Percentiles rank a stretch among this genome's conserved stretches.
These are phyloP conservation scores for Yarrowia sp. DNA, from an alignment of 805 yeast genomes.

Conservation along the genomic window DNA sequence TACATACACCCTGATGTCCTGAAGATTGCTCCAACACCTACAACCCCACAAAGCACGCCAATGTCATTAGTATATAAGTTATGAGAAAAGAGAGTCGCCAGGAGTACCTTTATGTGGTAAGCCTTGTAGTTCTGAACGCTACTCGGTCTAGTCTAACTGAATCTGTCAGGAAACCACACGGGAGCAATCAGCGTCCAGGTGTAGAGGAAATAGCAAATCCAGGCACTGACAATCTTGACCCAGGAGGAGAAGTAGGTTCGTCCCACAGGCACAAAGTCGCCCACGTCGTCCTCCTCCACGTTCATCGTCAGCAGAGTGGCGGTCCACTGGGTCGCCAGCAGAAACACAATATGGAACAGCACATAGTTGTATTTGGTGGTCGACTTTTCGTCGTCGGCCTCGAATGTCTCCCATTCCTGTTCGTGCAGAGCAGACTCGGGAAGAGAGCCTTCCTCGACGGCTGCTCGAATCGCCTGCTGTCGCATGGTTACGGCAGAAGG, in stretches of 20 bases:
- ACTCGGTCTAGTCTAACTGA: constrained; percentile 53
- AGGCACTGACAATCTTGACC: constrained; percentile 90
- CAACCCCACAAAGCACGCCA: not conserved
- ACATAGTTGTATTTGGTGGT: constrained; percentile 83
- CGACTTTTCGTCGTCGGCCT: constrained; percentile 63
- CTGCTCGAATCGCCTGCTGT: constrained; percentile 85
- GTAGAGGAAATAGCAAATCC: constrained; percentile 87
- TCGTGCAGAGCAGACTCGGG: constrained; percentile 92
- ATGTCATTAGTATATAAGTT: constrained; percentile 21
- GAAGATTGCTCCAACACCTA: no score
- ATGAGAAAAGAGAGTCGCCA: not conserved
- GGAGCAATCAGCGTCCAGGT: constrained; percentile 95
- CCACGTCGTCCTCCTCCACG: constrained; percentile 80
- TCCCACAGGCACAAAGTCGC: constrained; percentile 95
- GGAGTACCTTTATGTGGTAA: no score
- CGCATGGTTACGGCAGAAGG: constrained; percentile 62
- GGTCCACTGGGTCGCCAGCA: constrained; percentile 95
- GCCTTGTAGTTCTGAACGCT: no score
- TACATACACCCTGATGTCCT: no score
- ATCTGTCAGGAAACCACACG: constrained; percentile 86
- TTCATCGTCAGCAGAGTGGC: constrained; percentile 92
- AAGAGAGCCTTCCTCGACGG: constrained; percentile 93
- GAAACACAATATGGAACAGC: constrained; percentile 87
- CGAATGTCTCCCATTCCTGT: constrained; percentile 62
- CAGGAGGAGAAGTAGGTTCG: constrained; percentile 93